A percentile compares a stretch with the other conserved stretches of the same genome.
Conservation (phyloP, 495 filamentous ascomycete genomes). For the Clavariopsis aquatica region DNA sequence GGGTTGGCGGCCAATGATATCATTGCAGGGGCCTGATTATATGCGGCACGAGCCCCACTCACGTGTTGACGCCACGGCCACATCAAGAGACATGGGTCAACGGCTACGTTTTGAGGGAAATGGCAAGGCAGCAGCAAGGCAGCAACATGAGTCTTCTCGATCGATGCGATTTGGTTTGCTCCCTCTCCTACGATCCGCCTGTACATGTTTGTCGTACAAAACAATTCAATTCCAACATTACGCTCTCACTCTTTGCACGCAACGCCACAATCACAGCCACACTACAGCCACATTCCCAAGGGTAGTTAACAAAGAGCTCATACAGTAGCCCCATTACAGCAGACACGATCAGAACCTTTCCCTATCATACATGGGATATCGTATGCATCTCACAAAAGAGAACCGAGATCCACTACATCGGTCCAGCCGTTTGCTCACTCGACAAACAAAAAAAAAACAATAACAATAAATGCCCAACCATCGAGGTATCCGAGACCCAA, state of each 20-base stretch:
- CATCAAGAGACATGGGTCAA: too few species aligned
- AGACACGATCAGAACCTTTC: background rate
- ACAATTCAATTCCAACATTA: background rate
- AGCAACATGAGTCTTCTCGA: too few species aligned
- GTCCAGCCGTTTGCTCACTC: conserved; percentile 31
- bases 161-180: too few species aligned
- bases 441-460: background rate
- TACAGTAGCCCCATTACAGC: conserved; percentile 10
- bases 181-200: too few species aligned
- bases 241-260: background rate
- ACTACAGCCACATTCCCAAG: background rate
- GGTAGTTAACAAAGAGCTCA: conserved; percentile 1
- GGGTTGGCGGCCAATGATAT: too few species aligned
- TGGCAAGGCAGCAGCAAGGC: too few species aligned
- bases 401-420: conserved; percentile 10
- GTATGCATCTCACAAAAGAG: conserved; percentile 4
- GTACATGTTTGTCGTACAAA: too few species aligned
- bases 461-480: background rate
- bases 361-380: conserved; percentile 31
- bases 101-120: too few species aligned
- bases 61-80: too few species aligned
- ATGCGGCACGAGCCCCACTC: too few species aligned
- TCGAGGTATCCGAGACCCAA: conserved; percentile 15
- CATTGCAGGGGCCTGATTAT: too few species aligned
- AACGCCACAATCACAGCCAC: background rate